A percentile compares a stretch with the other conserved stretches of the same genome.
These are phyloP conservation scores for Penicillium soppii DNA, from an alignment of 495 filamentous ascomycete genomes.

Conservation along the genomic window DNA sequence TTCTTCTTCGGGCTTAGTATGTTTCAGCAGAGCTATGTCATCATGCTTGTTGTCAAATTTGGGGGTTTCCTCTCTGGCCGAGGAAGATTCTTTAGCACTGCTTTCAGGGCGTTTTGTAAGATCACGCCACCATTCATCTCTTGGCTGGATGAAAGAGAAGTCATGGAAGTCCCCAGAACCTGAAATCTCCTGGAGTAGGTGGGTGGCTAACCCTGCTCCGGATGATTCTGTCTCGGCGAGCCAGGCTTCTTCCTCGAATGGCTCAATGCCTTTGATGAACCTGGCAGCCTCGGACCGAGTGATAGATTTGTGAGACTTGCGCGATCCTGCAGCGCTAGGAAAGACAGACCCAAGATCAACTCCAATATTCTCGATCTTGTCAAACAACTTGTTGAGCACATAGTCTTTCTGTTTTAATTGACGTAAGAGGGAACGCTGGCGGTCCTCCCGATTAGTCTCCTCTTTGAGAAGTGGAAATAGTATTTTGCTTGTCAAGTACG, in stretches of 20 bases:
- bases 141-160: conserved; percentile 17
- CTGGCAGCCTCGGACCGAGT: conserved; percentile 37
- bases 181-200: conserved; percentile 27
- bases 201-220: conserved; percentile 19
- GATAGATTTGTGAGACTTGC: conserved; percentile 30
- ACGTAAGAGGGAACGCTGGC: conserved; percentile 56
- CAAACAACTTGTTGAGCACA: conserved; percentile 70
- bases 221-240: conserved; percentile 24
- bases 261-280: conserved; percentile 44
- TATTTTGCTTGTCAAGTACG: conserved; percentile 57
- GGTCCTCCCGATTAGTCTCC: conserved; percentile 47
- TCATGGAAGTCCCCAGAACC: not conserved
- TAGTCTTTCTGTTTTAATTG: conserved; percentile 74
- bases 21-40: not conserved
- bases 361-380: conserved; percentile 71
- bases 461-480: conserved; percentile 68
- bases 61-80: conserved; percentile 1
- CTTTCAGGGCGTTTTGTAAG: conserved; percentile 16
- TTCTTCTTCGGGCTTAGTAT: conserved; percentile 16
- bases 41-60: not conserved
- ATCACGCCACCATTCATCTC: conserved; percentile 41
- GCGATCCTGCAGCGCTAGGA: conserved; percentile 56
- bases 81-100: not conserved
- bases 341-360: conserved; percentile 70
- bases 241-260: conserved; percentile 48